Percentiles rank a stretch among this genome's conserved stretches.
These are phyloP conservation scores for Coniochaeta sp. DNA, from an alignment of 2,329 filamentous ascomycete genomes.

Conservation along the genomic window DNA sequence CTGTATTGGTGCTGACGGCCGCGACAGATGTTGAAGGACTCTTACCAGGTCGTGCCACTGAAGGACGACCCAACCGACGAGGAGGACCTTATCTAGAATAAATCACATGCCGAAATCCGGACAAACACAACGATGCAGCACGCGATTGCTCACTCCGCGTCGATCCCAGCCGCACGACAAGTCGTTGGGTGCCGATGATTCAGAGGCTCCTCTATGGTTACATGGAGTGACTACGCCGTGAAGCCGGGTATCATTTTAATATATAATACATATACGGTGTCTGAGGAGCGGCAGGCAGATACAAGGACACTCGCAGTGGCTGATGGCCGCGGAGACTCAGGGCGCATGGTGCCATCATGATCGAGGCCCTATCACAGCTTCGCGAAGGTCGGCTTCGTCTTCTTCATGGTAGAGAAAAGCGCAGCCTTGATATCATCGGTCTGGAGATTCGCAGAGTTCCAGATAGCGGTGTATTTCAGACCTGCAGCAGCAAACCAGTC, in stretches of 20 bases:
- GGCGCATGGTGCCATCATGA: neutral
- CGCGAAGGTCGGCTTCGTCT: slow-evolving; percentile 72
- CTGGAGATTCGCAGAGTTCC: slow-evolving; percentile 82
- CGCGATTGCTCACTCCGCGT: too few species aligned
- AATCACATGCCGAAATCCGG: neutral
- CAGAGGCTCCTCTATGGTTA: neutral
- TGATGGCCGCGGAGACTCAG: neutral
- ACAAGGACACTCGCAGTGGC: neutral
- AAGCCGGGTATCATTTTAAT: neutral
- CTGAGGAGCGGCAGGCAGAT: neutral
- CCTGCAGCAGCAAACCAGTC: slow-evolving; percentile 31
- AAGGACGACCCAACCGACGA: neutral
- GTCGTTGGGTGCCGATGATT: neutral
- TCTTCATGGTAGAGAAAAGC: slow-evolving; percentile 68
- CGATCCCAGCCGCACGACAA: neutral
- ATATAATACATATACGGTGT: neutral
- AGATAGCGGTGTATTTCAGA: slow-evolving; percentile 75
- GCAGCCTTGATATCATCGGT: slow-evolving; percentile 69
- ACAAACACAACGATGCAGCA: neutral
- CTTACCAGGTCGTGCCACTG: neutral
- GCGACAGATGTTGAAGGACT: neutral
- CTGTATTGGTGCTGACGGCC: neutral
- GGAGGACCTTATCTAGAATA: neutral
- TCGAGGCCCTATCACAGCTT: slow-evolving; percentile 57
- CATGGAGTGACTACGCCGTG: neutral